Conservation (phyloP, 75 land plant genomes). For the Gnetum montanum region DNA sequence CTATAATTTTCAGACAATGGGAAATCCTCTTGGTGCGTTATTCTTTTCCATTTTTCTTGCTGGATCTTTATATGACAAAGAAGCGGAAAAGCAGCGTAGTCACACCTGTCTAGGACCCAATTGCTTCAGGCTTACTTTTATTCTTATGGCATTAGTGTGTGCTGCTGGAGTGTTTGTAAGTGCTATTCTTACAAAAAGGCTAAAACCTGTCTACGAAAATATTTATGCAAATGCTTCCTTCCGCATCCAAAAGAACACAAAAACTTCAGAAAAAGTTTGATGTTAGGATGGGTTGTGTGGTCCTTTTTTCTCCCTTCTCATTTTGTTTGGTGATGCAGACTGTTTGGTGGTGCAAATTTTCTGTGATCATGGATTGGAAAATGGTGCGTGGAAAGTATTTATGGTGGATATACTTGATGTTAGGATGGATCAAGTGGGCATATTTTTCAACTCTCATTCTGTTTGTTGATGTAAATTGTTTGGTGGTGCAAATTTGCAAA, state of each 20-base stretch:
- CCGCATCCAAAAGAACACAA: not conserved
- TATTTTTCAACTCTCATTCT: no score
- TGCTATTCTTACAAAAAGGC: constrained; percentile 15
- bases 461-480: no score
- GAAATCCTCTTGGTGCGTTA: constrained; percentile 35
- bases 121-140: constrained; percentile 31
- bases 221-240: constrained; percentile 8
- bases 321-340: no score
- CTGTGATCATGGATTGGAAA: no score
- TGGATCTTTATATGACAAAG: constrained; percentile 34
- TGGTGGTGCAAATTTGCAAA: no score
- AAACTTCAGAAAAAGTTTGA: not conserved
- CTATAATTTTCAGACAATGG: constrained; percentile 37
- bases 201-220: constrained; percentile 18
- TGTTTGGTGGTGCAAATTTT: no score
- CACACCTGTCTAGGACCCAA: constrained; percentile 19
- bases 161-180: constrained; percentile 18
- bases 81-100: constrained; percentile 10
- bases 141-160: constrained; percentile 29
- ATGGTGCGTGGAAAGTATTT: no score
- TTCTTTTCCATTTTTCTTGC: constrained; percentile 42
- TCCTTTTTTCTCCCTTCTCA: no score
- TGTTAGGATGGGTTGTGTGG: no score
- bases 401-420: no score
- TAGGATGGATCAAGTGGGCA: no score